A percentile compares a stretch with the other conserved stretches of the same genome.
These are phyloP conservation scores for Gossypium davidsonii DNA, from an alignment of 441 rosid species.

Conservation along the genomic window DNA sequence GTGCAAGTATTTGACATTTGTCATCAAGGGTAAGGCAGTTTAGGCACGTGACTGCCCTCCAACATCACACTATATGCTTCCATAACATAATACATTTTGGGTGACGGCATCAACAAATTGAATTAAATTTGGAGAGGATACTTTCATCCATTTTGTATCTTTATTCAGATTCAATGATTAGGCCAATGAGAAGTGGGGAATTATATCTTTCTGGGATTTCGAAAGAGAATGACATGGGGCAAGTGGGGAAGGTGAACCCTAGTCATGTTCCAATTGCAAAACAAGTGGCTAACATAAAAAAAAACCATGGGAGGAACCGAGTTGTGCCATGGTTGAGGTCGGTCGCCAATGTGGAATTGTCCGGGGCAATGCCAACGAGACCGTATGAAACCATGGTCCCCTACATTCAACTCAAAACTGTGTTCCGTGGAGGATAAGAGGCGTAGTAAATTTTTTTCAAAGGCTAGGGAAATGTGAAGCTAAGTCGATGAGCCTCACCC, in stretches of 20 bases:
- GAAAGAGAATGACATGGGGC: conserved; percentile 18
- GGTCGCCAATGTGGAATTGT: no score
- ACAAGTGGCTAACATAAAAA: background rate
- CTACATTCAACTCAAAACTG: background rate
- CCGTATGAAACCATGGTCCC: conserved; percentile 24
- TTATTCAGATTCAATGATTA: background rate
- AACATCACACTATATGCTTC: background rate
- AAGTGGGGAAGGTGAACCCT: background rate
- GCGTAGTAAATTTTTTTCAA: background rate
- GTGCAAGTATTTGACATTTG: background rate
- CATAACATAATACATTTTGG: no score
- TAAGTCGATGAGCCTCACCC: background rate
- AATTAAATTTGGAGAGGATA: background rate
- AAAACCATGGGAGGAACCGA: background rate
- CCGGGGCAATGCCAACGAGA: background rate
- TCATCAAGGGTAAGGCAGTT: background rate
- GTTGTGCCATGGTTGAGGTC: no score
- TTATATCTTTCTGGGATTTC: no score
- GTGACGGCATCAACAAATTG: background rate
- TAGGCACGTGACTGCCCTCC: background rate
- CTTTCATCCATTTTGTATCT: no score
- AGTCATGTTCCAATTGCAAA: conserved; percentile 3
- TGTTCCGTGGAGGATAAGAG: background rate
- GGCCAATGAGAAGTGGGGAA: background rate
- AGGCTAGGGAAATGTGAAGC: conserved; percentile 8